Evolutionary conservation across 2,329 filamentous ascomycete genomes (phyloP), one percentile per base, ranked within the genome.

Genomic region (Diaporthe vexans): DNA sequence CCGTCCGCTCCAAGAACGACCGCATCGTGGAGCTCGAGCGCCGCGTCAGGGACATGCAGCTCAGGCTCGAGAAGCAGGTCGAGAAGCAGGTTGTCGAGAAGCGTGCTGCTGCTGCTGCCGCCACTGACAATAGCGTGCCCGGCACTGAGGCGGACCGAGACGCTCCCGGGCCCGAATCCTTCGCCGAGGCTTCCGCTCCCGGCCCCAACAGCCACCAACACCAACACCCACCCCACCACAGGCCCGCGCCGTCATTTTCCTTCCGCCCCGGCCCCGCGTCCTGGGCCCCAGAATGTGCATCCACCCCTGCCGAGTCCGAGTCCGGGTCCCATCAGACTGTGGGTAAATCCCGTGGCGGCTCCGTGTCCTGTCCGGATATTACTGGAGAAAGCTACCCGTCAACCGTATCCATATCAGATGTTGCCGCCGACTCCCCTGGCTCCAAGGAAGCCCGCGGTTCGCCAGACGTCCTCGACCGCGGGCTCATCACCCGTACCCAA

Each of bases 1-100:
- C 74, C 33, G 37, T 58, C 40, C 57, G 74, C 43, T 74, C 74
- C 29, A 75, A 75, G 72, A 74, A 75, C 21, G 74, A 75, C 56
- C 33, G 74, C 33, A 75, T 75, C 58, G 74, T 68, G 29, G 74
- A 75, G 72, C 65, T 75, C 43, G 74, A 75, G 72, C 65, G 72
- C 17, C 65, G 74, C 13, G 74, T 75, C 51, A 54, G 65, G 58
- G 74, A 75, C 67, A 75, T 75, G 74, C 74, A 75, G 74, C 40
- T 75, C 63, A 56, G 56, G 43, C 67, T 75, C 40, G 71, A 74
- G 57, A 73, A 37, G 24, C 61, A 75, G 40, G 74, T 71, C 29
- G 67, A 59, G 24, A 71, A 68, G 26, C 56, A 63, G 40, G 21
- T 59, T 7, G 40, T 17, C 65, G 61, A 68, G 33, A 68, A 21